phyloP scores from a whole-genome alignment of 1,284 basidiomycete genomes.

The Malassezia vespertilionis region DNA sequence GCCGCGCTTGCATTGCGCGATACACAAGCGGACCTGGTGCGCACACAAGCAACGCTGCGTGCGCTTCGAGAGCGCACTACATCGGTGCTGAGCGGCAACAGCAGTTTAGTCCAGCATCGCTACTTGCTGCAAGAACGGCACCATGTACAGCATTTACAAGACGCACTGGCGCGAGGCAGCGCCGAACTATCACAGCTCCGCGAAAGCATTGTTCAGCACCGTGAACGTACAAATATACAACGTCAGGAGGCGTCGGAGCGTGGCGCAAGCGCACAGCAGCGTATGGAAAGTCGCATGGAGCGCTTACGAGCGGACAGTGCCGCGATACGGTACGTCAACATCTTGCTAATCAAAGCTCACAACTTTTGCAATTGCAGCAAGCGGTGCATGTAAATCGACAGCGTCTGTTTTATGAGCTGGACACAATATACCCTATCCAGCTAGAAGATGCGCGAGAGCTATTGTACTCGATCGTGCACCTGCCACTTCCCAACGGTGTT shows the following conservation, averaged over 20 bases:
- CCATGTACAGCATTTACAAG: no score
- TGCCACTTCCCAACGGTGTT: constrained; percentile 36
- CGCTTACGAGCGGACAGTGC: no score
- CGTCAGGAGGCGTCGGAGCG: no score
- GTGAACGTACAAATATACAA: no score
- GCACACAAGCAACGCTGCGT: not conserved
- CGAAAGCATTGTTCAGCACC: no score
- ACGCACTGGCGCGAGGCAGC: no score
- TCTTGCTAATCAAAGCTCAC: not conserved
- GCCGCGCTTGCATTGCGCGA: constrained; percentile 3
- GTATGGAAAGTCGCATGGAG: no score
- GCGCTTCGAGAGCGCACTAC: not conserved
- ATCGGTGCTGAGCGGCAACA: constrained; percentile 4
- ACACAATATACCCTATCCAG: constrained; percentile 42
- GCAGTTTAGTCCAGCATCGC: no score
- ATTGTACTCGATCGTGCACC: constrained; percentile 37
- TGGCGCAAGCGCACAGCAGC: no score
- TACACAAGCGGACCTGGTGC: constrained; percentile 16
- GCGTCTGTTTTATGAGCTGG: constrained; percentile 29
- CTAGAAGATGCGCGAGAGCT: constrained; percentile 32
- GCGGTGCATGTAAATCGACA: constrained; percentile 13
- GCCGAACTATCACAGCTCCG: no score
- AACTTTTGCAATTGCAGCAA: not conserved
- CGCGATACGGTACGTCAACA: not conserved
- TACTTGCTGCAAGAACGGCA: no score